Conservation (phyloP, 176 grass and related monocot species). For the Lolium perenne region DNA sequence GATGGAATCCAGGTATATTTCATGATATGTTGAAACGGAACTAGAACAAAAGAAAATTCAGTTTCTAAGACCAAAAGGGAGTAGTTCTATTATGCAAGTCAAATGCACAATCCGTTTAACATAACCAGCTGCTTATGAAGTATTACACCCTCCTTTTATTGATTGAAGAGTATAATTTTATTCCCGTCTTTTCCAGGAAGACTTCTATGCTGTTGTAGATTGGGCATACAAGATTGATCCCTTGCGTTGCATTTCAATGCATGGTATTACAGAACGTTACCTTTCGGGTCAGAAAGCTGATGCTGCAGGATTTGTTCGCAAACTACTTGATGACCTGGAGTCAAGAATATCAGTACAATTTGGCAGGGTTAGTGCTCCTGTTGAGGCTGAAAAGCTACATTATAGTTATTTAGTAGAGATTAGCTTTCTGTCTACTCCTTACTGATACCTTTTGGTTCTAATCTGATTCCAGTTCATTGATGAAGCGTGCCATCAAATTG, state of each 20-base stretch:
- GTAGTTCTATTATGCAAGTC: constrained; percentile 12
- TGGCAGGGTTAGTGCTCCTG: constrained; percentile 68
- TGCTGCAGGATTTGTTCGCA: constrained; percentile 93
- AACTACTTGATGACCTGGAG: constrained; percentile 91
- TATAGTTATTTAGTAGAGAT: constrained; percentile 15
- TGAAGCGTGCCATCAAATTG: constrained; percentile 95
- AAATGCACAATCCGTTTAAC: constrained; percentile 14
- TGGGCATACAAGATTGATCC: constrained; percentile 98
- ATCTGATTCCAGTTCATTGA: constrained; percentile 82
- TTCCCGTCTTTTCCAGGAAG: constrained; percentile 65
- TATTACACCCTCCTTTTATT: constrained; percentile 30
- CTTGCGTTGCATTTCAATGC: constrained; percentile 96
- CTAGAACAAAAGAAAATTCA: background rate
- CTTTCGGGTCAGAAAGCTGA: constrained; percentile 99
- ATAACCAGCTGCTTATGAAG: constrained; percentile 26
- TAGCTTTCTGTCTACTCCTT: constrained; percentile 33
- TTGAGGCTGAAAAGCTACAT: background rate
- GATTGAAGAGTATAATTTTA: constrained; percentile 27
- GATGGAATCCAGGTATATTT: constrained; percentile 95
- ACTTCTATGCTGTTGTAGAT: constrained; percentile 94
- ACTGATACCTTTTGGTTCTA: constrained; percentile 32
- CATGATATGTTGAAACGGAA: constrained; percentile 19
- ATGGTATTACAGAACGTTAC: constrained; percentile 96
- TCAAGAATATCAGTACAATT: constrained; percentile 93
- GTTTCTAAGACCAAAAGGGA: constrained; percentile 4